Evolutionary conservation across 306 rosid species (phyloP), one percentile per base, ranked within the genome.

Genomic region (Acacia crassicarpa): DNA sequence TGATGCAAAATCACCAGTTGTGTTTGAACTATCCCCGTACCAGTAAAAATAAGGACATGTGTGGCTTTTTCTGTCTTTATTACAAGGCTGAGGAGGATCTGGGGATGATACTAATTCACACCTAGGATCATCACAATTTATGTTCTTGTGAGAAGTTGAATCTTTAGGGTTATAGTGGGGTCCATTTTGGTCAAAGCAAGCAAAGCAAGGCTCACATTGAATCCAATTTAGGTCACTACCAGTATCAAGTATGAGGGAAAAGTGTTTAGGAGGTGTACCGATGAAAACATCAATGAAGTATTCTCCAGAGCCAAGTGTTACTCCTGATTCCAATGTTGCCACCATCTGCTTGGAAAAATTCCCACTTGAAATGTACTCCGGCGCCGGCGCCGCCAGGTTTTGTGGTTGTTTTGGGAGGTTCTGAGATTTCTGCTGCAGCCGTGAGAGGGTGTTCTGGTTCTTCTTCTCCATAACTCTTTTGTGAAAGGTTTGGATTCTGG

Each of bases 161-260:
- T 78, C 88, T 70, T 84, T 86, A 0, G 96, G 94, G 65, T 94
- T 87, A 75, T 94, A 94, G 40, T 81, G 83, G 0, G 94, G 92
- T 5, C 96, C 98, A 61, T 66, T 86, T 87, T 94, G 98, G 62
- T 94, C 96, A 80, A 94, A 94, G 78, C 98, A 94, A 84, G 86
- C 96, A 82, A 77, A 70, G 11, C 98, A 94, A 82, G 98, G 98
- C 9, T 82, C 89, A 53, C 98, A 92, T 73, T 94, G 98, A 74
- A 94, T 88, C 98, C 98, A 94, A 69, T 94, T 94, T 8, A 94
- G 93, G 49, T 94, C 98, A 83, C 98, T 94, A 9, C 97, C 98
- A 1, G 98, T 94, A 45, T 94, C 98, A 17, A 94, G 94, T 54
- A 94, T 92, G 48, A 94, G 69, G 53, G 94, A 91, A 82, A 89